Evolutionary conservation across 768 basidiomycete genomes (phyloP), one percentile per base, ranked within the genome.

Genomic region (Phanerochaete sordida): DNA sequence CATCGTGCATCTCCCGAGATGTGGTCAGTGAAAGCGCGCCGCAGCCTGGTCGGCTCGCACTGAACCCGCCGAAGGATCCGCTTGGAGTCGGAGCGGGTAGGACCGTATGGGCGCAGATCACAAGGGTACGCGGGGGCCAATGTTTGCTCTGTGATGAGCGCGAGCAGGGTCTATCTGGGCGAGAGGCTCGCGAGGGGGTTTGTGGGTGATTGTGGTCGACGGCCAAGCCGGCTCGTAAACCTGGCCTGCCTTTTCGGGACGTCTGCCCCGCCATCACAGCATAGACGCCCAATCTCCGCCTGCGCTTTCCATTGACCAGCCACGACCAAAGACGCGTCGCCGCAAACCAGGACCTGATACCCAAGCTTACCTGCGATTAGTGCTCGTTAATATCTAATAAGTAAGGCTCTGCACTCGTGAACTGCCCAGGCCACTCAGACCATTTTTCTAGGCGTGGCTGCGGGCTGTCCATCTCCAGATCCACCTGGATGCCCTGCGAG

Each of bases 191-290:
- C 35, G 24, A 13, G 39, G 8, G 23, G 53, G 33, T 37, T 43
- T 54, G 53, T 54, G 53, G 53, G 53, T 54, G 53, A 43, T 54
- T 27, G 53, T 54, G 30, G 30, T 33, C 9, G 51, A 21, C 35
- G 26, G 26, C 26, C 24, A 51, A 51, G 33, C n/a, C 12, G 3
- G 37, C 5, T 11, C 35, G 35, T 37, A 48, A 12, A 51, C 9
- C 50, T 31, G 33, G 28, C 16, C 31, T 43, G 24, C 53, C 53
- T 11, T 39, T 35, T 54, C 8, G 26, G 30, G 53, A 43, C 35
- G 27, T 16, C 15, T 37, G 33, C 31, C 51, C 51, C 51, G 30
- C 51, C 37, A 54, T 39, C 53, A 39, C 9, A 3, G 26, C 35
- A 54, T 54, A 54, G 53, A 39, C 53, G 53, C 53, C 19, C 30